These are phyloP conservation scores for Ceratobasidium sp. DNA, from an alignment of 1,284 basidiomycete genomes.

Conservation along the genomic window DNA sequence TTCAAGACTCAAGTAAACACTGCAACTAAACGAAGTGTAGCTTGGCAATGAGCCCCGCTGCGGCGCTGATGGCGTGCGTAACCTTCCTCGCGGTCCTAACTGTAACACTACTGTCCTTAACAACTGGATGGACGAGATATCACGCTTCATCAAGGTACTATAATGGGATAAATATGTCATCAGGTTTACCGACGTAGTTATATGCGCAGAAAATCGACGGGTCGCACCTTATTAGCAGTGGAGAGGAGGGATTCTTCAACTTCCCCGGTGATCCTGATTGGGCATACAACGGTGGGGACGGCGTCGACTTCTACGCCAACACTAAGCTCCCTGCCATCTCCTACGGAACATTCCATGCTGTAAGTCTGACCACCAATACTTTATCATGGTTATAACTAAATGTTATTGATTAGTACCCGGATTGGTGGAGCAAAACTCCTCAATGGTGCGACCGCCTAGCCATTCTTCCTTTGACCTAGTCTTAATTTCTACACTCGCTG, in stretches of 20 bases:
- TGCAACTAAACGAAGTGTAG: not conserved
- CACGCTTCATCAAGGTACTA: constrained; percentile 46
- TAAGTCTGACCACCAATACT: not conserved
- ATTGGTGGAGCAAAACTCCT: constrained; percentile 50
- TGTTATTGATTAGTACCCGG: constrained; percentile 42
- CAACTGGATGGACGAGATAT: constrained; percentile 48
- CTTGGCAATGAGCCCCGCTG: constrained; percentile 49
- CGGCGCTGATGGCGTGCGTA: constrained; percentile 46
- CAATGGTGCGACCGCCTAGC: constrained; percentile 33
- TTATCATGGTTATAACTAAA: not conserved
- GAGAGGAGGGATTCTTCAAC: constrained; percentile 49
- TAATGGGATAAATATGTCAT: not conserved
- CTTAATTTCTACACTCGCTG: not conserved
- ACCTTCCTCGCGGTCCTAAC: constrained; percentile 46
- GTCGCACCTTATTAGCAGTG: constrained; percentile 44
- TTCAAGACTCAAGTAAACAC: not conserved
- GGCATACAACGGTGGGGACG: constrained; percentile 48
- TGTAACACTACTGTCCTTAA: constrained; percentile 40
- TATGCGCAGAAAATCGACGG: constrained; percentile 43
- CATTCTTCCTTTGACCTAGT: too few species aligned
- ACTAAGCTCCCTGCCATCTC: constrained; percentile 40
- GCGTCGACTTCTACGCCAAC: constrained; percentile 47
- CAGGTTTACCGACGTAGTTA: not conserved
- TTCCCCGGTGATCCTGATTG: constrained; percentile 42
- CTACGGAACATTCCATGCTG: constrained; percentile 48